Evolutionary conservation across 331 rosid genomes (phyloP).

Genomic region (Quercus lobata): DNA sequence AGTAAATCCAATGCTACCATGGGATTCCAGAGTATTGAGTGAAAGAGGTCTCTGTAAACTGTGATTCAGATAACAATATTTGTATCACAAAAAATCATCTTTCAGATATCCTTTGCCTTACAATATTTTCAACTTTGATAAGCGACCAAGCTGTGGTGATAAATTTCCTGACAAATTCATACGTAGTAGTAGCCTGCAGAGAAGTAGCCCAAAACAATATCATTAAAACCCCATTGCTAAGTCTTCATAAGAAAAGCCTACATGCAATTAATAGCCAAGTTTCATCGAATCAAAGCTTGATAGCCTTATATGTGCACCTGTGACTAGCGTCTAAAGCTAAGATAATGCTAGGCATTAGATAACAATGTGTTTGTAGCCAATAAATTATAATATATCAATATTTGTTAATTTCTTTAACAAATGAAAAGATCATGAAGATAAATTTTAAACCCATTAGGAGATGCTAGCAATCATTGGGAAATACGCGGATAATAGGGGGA

Average conservation of each 20-base stretch:
- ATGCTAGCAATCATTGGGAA: not conserved
- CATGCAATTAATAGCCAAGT: too few species aligned
- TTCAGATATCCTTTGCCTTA: conserved; percentile 13
- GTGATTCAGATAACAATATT: not conserved
- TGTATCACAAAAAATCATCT: not conserved
- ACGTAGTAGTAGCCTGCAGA: conserved; percentile 37
- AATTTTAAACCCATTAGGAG: not conserved
- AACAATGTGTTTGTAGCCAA: too few species aligned
- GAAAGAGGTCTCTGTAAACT: not conserved
- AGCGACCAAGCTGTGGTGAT: conserved; percentile 46
- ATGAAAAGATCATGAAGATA: conserved; percentile 7
- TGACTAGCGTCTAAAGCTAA: too few species aligned
- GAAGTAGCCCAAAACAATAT: not conserved
- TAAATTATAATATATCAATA: not conserved
- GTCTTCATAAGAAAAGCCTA: too few species aligned
- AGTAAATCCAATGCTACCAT: too few species aligned
- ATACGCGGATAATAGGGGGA: not conserved
- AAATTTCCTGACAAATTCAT: conserved; percentile 40
- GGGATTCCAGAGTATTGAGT: not conserved
- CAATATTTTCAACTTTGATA: conserved; percentile 35
- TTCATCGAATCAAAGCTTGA: too few species aligned
- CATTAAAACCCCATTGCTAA: not conserved
- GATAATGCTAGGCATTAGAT: too few species aligned
- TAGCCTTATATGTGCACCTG: too few species aligned
- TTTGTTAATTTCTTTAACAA: not conserved